Evolutionary conservation across 805 yeast genomes (phyloP).

Genomic region (Millerago galiae): DNA sequence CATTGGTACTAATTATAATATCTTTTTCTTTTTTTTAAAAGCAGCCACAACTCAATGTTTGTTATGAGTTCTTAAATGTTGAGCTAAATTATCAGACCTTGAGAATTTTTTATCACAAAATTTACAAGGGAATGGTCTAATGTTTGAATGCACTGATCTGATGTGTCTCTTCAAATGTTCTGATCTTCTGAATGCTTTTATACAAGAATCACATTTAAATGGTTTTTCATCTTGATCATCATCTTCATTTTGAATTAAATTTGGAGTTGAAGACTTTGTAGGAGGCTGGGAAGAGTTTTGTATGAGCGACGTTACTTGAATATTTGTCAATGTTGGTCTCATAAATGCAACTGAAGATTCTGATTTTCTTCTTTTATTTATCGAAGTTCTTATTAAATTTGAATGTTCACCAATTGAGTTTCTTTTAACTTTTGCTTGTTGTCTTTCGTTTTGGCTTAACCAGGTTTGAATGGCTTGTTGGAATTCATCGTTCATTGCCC

Average conservation of each 20-base stretch:
- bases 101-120: conserved; percentile 60
- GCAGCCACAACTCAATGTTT: conserved; percentile 3
- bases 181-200: conserved; percentile 60
- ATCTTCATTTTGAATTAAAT: conserved; percentile 2
- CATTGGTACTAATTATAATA: background rate
- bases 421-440: conserved; percentile 4
- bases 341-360: conserved; percentile 15
- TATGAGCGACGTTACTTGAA: background rate
- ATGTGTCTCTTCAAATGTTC: conserved; percentile 73
- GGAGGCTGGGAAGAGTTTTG: conserved; percentile 1
- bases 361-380: conserved; percentile 20
- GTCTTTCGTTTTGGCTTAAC: conserved; percentile 19
- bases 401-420: conserved; percentile 4
- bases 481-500: conserved; percentile 24
- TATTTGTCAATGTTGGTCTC: conserved; percentile 3
- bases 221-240: conserved; percentile 41
- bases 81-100: conserved; percentile 59
- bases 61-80: conserved; percentile 55
- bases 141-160: conserved; percentile 64
- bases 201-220: conserved; percentile 57
- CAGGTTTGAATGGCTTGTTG: conserved; percentile 22
- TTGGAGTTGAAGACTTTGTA: conserved; percentile 5
- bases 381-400: conserved; percentile 4
- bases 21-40: background rate
- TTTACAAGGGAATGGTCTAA: conserved; percentile 60